Evolutionary conservation across 2,329 filamentous ascomycete species (phyloP).

Genomic region (Xylaria sp.): DNA sequence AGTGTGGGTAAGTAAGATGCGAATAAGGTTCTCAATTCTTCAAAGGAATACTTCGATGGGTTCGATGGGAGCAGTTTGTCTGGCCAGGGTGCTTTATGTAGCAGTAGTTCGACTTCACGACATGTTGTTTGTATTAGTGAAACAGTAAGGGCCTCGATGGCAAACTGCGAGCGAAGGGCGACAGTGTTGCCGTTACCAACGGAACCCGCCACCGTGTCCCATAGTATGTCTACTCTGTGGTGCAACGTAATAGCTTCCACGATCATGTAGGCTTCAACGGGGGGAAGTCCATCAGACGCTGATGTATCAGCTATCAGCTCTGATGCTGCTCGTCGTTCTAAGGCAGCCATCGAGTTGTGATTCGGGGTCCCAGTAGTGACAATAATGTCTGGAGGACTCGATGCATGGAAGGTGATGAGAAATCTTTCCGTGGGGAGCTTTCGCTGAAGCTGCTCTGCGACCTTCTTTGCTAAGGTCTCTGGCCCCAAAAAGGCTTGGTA

Average conservation of each 20-base stretch:
- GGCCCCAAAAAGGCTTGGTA: conserved; percentile 5
- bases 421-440: conserved; percentile 25
- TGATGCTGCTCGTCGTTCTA: conserved; percentile 18
- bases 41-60: conserved; percentile 21
- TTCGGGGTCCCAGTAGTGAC: conserved; percentile 17
- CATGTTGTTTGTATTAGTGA: conserved; percentile 26
- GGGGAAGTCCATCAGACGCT: conserved; percentile 25
- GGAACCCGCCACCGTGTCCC: conserved; percentile 4
- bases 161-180: conserved; percentile 19
- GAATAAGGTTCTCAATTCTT: conserved; percentile 18
- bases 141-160: conserved; percentile 19
- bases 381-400: conserved; percentile 21
- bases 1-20: conserved; percentile 20
- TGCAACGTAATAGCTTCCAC: conserved; percentile 24
- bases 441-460: conserved; percentile 25
- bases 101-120: conserved; percentile 20
- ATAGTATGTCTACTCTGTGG: conserved; percentile 23
- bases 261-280: conserved; percentile 25
- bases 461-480: conserved; percentile 19
- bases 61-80: conserved; percentile 22
- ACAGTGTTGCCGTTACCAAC: conserved; percentile 2
- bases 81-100: conserved; percentile 24
- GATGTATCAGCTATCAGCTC: conserved; percentile 16
- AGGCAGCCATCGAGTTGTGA: conserved; percentile 23
- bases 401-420: conserved; percentile 23